A percentile compares a stretch with the other conserved stretches of the same genome.
phyloP scores from a whole-genome alignment of 257 asterid species.

The Jasminum sambac region DNA sequence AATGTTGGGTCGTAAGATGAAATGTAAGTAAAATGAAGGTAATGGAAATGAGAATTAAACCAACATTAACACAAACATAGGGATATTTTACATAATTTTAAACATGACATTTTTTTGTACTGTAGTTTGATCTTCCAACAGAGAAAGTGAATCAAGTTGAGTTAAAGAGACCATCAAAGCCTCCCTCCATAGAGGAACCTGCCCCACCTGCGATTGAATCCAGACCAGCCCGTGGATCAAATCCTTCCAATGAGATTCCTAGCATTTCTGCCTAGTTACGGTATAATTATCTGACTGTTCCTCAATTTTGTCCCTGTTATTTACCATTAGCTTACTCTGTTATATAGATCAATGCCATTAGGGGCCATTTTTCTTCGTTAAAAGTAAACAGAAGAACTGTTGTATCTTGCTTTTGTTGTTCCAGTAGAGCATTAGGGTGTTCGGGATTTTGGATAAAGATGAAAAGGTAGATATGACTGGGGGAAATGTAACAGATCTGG shows the following conservation, averaged over 20 bases:
- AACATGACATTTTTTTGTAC: no score
- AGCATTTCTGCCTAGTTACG: constrained; percentile 48
- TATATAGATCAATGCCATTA: background rate
- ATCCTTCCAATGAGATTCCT: constrained; percentile 41
- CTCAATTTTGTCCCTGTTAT: background rate
- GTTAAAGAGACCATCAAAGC: constrained; percentile 48
- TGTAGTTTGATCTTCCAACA: no score
- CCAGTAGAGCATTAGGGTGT: background rate
- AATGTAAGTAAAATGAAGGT: background rate
- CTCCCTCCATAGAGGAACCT: constrained; percentile 45
- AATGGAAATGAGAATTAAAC: background rate
- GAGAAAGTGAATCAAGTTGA: constrained; percentile 53
- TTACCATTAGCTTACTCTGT: background rate
- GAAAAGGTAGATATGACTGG: background rate
- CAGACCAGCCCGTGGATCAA: constrained; percentile 24
- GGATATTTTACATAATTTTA: no score
- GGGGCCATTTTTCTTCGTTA: background rate
- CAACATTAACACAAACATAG: background rate
- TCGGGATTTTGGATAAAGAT: constrained; percentile 2
- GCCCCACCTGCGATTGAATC: constrained; percentile 33
- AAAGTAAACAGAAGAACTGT: no score
- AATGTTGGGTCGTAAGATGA: background rate
- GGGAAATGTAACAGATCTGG: background rate
- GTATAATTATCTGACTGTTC: background rate
- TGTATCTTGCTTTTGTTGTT: background rate